phyloP scores from a whole-genome alignment of 257 asterid species.

The Voacanga thouarsii region DNA sequence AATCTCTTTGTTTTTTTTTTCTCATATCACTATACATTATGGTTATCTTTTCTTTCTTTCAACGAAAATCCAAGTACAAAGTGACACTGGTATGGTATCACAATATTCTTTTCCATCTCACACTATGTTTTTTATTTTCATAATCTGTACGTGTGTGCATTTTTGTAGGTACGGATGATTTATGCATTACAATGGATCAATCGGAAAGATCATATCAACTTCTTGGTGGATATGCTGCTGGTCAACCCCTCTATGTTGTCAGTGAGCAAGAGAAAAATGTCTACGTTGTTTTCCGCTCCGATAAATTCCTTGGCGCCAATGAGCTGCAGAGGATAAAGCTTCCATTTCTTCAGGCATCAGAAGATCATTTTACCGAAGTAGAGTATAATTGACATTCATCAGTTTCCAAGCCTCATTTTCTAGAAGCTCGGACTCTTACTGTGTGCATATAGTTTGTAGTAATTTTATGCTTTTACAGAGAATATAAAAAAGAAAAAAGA shows the following conservation, averaged over 20 bases:
- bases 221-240: slow-evolving; percentile 76
- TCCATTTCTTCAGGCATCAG: slow-evolving; percentile 61
- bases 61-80: no score
- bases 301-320: slow-evolving; percentile 24
- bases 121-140: neutral
- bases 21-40: no score
- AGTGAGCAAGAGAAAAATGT: slow-evolving; percentile 33
- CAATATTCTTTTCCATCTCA: no score
- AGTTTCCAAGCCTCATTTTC: no score
- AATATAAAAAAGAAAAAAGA: no score
- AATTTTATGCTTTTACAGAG: no score
- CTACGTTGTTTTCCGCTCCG: slow-evolving; percentile 46
- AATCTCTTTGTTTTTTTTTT: no score
- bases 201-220: slow-evolving; percentile 87
- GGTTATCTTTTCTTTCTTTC: no score
- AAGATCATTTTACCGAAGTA: slow-evolving; percentile 44
- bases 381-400: slow-evolving; percentile 12
- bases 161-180: slow-evolving; percentile 56
- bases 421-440: no score
- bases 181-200: slow-evolving; percentile 70
- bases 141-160: neutral
- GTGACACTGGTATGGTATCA: no score
- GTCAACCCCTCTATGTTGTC: slow-evolving; percentile 59
- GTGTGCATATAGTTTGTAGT: no score
- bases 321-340: slow-evolving; percentile 49